Base-by-base conservation (phyloP, 1,284 basidiomycete species). In the Uromyces viciae-fabae region DNA sequence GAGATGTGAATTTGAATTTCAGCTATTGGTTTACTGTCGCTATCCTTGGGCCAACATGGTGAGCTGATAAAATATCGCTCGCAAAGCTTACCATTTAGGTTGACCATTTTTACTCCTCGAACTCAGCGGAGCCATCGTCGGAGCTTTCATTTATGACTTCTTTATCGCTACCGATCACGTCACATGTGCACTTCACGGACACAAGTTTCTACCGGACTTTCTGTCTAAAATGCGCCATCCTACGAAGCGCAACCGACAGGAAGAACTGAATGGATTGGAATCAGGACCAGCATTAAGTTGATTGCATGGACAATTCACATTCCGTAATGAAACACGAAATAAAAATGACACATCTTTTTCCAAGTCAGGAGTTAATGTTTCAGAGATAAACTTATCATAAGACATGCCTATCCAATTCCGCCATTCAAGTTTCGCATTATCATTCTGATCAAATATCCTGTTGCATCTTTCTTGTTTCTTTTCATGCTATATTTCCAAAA, bases 111-210 rank as follows among this genome's bases (percentile, higher is more conserved):
- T n/a, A n/a, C 7, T 28, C 43, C 22, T 25, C 22, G 28, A 15
- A 31, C 43, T 11, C 42, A 80, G 77, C 33, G 69, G 78, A 36
- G 78, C 78, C 25, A 66, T 74, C 25, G 42, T 74, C 52, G 78
- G 78, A n/a, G 68, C 62, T 31, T 64, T 81, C 28, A 73, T 81
- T n/a, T 81, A 81, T 38, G 77, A 80, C 73, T 58, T 73, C 38
- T 80, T 80, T 42, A 54, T 80, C 28, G 77, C 69, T 17, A 72
- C 69, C 49, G 33, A 72, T 22, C 49, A 49, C 14, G 69, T 72
- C n/a, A 72, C 69, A 28, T 72, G 69, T n/a, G 31, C 69, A 19
- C 43, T 72, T 1, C 69, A 72, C 33, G 69, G 69, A 17, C 7
- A 72, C 14, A 72, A 38, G 33, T 54, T 49, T 33, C 2, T 54